phyloP scores from a whole-genome alignment of 176 grass and related monocot species.

The Eleusine indica region DNA sequence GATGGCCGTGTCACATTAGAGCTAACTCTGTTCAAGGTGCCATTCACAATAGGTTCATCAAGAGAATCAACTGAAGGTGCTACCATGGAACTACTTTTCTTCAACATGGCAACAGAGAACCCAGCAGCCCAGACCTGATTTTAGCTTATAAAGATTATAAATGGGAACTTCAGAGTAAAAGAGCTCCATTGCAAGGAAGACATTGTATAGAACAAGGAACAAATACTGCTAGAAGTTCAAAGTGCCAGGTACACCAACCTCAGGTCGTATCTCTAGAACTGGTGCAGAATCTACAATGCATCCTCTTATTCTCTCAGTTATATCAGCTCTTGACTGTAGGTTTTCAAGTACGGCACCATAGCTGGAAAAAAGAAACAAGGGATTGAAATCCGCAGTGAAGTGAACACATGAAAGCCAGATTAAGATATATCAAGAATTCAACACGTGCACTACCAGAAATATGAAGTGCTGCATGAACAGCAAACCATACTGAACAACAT shows the following conservation, averaged over 20 bases:
- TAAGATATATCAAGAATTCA: not conserved
- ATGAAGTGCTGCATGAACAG: not conserved
- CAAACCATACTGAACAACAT: not conserved
- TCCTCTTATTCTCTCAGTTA: constrained; percentile 87
- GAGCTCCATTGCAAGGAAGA: constrained; percentile 20
- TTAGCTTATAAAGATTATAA: constrained; percentile 33
- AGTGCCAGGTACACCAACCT: constrained; percentile 52
- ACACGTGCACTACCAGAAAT: not conserved
- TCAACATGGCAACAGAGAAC: constrained; percentile 85
- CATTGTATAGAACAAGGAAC: constrained; percentile 11
- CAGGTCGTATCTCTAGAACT: constrained; percentile 79
- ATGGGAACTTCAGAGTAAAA: constrained; percentile 41
- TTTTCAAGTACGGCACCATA: constrained; percentile 89
- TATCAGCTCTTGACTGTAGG: constrained; percentile 70
- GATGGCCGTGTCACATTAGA: constrained; percentile 41
- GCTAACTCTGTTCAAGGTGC: constrained; percentile 48
- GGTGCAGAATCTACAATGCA: constrained; percentile 94
- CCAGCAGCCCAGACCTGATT: constrained; percentile 95
- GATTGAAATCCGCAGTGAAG: not conserved
- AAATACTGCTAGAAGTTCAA: constrained; percentile 8
- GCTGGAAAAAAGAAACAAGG: constrained; percentile 45
- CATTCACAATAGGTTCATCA: constrained; percentile 50
- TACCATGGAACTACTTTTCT: constrained; percentile 65
- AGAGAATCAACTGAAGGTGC: constrained; percentile 44
- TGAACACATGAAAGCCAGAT: constrained; percentile 8